These are phyloP conservation scores for Saxispiralis lemnorum DNA, from an alignment of 495 filamentous ascomycete species.

Conservation along the genomic window DNA sequence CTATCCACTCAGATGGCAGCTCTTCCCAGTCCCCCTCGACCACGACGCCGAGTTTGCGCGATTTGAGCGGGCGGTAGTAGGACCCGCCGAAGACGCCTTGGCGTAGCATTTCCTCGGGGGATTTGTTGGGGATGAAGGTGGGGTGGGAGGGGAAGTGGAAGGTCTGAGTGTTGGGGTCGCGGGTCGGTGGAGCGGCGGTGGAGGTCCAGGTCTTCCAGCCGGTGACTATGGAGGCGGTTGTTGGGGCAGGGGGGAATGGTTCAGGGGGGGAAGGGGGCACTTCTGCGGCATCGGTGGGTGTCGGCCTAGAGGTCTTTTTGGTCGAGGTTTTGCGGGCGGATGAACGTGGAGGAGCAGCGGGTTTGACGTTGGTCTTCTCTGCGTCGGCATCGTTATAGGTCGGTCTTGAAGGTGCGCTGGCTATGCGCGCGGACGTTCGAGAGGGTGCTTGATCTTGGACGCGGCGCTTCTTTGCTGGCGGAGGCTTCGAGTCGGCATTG, in stretches of 20 bases:
- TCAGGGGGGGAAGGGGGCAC: neutral
- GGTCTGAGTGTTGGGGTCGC: slow-evolving; percentile 21
- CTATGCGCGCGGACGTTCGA: slow-evolving; percentile 24
- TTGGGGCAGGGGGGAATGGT: slow-evolving; percentile 13
- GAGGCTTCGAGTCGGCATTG: slow-evolving; percentile 2
- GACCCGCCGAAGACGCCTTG: slow-evolving; percentile 32
- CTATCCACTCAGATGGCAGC: slow-evolving; percentile 26
- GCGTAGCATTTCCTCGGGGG: slow-evolving; percentile 30
- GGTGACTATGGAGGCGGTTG: slow-evolving; percentile 21
- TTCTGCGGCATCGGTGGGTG: neutral
- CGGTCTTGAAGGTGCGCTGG: slow-evolving; percentile 13
- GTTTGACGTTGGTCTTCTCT: slow-evolving; percentile 6
- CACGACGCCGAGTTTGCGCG: slow-evolving; percentile 23
- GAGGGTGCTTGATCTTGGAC: slow-evolving; percentile 15
- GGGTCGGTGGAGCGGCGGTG: slow-evolving; percentile 21
- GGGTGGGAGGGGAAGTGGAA: slow-evolving; percentile 29
- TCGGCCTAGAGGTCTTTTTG: neutral
- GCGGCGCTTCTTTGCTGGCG: slow-evolving; percentile 17
- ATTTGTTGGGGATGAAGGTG: slow-evolving; percentile 31
- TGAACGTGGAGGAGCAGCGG: slow-evolving; percentile 1
- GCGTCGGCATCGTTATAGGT: slow-evolving; percentile 14
- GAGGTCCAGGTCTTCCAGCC: slow-evolving; percentile 29
- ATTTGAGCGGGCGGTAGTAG: slow-evolving; percentile 30
- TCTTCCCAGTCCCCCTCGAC: slow-evolving; percentile 28
- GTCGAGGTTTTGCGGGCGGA: neutral